Base-by-base conservation (phyloP, 2,329 filamentous ascomycete species). In the Dactylellina haptotyla region DNA sequence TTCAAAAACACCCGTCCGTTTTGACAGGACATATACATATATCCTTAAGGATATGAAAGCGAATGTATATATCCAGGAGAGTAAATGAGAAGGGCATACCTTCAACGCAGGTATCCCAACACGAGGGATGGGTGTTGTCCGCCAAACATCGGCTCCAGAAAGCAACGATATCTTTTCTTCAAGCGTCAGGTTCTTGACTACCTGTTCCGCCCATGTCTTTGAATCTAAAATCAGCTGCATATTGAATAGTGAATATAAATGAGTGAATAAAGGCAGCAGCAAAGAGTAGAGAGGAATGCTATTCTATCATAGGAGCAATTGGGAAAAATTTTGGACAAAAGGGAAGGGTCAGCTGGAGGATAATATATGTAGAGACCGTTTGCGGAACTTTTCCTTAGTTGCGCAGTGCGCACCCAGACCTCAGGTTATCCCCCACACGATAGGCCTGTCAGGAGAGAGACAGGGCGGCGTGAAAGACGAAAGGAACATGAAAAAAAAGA, bases 131-230 rank as follows among this genome's bases (percentile, higher is more conserved):
- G 72, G 75, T 54, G 65, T 74, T 28, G 79, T 79, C 26, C 76
- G 67, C 76, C 77, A 79, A n/a, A 78, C 59, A 71, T 78, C 76
- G 25, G 70, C 67, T 20, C 78, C 78, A 9, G 78, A 76, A 28
- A 80, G 75, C 41, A 80, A 69, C 14, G 76, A 75, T 32, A 79
- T 76, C 58, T 80, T 79, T 65, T 80, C 79, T 34, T 79, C 78
- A 34, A 80, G 74, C 32, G 78, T 79, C 43, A 80, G 74, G 54
- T 76, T 62, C 23, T 74, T 54, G 34, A 80, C 57, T 66, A 76
- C 76, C 20, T 61, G 58, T 34, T 77, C 76, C 14, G 77, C 77
- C 77, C 77, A 78, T 57, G 65, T 76, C 37, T 78, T 75, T 75
- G 77, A 78, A 75, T 76, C 76, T 62, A 76, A 75, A 63, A 75